These are phyloP conservation scores for Boletus semigastroideus DNA, from an alignment of 1,284 basidiomycete species.

Conservation along the genomic window DNA sequence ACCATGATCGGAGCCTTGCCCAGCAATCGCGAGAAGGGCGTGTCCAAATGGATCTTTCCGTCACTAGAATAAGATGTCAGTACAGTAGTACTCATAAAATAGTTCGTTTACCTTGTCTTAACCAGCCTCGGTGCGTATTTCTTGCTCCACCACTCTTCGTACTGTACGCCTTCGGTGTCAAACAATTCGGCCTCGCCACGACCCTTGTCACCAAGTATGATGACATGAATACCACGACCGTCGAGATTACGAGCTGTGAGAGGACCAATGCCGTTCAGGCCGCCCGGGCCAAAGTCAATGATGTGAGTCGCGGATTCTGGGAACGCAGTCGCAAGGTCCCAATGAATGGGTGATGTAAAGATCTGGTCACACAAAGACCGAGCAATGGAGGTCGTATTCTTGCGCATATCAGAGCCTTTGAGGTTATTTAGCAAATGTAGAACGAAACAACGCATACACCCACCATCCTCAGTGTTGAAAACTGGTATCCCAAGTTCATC, in stretches of 20 bases:
- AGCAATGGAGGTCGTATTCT: constrained; percentile 65
- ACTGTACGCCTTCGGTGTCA: constrained; percentile 62
- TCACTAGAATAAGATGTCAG: constrained; percentile 52
- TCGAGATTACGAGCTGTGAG: constrained; percentile 90
- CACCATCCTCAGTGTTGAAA: constrained; percentile 90
- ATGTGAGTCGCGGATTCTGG: constrained; percentile 90
- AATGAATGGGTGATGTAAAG: constrained; percentile 90
- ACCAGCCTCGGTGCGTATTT: constrained; percentile 85
- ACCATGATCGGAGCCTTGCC: constrained; percentile 99
- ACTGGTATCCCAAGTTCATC: constrained; percentile 82
- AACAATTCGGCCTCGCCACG: constrained; percentile 87
- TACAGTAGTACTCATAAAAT: constrained; percentile 1
- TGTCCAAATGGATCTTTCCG: constrained; percentile 90
- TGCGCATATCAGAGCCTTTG: constrained; percentile 80
- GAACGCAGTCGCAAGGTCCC: constrained; percentile 89
- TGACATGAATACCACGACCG: constrained; percentile 88
- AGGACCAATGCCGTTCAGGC: constrained; percentile 89
- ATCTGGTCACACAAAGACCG: constrained; percentile 90
- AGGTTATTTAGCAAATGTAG: constrained; percentile 17
- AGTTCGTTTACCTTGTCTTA: constrained; percentile 71
- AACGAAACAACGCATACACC: constrained; percentile 29
- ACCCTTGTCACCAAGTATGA: constrained; percentile 84
- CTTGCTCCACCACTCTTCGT: constrained; percentile 90
- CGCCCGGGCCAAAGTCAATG: constrained; percentile 96
- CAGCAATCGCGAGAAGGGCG: constrained; percentile 91